These are phyloP conservation scores for Francoa sonchifolia DNA, from an alignment of 441 rosid species.

Conservation along the genomic window DNA sequence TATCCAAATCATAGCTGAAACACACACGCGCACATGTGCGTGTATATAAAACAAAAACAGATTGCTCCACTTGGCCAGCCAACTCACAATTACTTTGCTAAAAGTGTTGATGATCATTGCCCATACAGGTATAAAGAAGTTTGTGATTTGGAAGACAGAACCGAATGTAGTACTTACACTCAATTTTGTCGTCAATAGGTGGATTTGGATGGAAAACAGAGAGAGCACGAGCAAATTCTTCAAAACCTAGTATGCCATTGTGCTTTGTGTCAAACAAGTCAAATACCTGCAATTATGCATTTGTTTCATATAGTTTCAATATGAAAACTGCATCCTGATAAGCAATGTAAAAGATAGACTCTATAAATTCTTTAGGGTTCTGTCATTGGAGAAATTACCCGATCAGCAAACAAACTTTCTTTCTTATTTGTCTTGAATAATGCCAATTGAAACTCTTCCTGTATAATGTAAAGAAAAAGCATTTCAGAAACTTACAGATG, in stretches of 20 bases:
- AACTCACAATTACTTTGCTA: no score
- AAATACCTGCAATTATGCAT: constrained; percentile 71
- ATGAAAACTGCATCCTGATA: no score
- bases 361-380: no score
- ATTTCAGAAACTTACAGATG: background rate
- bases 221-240: constrained; percentile 91
- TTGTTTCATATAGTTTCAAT: no score
- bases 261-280: constrained; percentile 92
- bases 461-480: constrained; percentile 10
- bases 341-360: no score
- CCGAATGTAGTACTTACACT: constrained; percentile 23
- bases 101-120: no score
- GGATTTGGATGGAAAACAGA: constrained; percentile 95
- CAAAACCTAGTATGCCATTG: constrained; percentile 89
- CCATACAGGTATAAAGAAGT: background rate
- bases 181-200: constrained; percentile 75
- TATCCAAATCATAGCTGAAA: no score
- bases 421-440: constrained; percentile 88
- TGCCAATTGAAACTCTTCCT: constrained; percentile 97
- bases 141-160: constrained; percentile 4
- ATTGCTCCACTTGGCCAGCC: background rate
- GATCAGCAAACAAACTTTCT: constrained; percentile 94
- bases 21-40: no score
- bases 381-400: constrained; percentile 46
- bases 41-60: background rate